A percentile compares a stretch with the other conserved stretches of the same genome.
Conservation (phyloP, 139 green algal species). For the Chlorella sp. region DNA sequence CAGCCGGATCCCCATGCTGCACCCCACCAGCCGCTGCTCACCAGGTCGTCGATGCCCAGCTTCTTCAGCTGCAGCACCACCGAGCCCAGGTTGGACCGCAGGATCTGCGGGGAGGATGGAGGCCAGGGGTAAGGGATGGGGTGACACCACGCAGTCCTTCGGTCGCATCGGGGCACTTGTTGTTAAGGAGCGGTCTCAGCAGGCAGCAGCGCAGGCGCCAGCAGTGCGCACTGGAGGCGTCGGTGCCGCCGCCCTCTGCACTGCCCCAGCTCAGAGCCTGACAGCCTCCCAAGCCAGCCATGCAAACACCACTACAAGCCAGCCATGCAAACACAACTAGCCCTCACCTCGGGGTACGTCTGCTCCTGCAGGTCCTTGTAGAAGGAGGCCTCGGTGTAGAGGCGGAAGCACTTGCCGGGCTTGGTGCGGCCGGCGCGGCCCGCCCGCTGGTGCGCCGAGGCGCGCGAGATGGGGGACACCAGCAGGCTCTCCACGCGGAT, state of each 20-base stretch:
- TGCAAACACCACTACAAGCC: too few relatives aligned
- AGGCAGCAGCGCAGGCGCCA: too few relatives aligned
- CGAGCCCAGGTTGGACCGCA: constrained; percentile 96
- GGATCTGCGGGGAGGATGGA: constrained; percentile 64
- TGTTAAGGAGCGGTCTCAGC: too few relatives aligned
- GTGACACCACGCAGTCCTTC: too few relatives aligned
- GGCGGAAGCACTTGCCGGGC: constrained; percentile 98
- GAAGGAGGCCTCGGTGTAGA: constrained; percentile 93
- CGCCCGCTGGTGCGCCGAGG: constrained; percentile 94
- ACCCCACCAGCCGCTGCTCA: constrained; percentile 45
- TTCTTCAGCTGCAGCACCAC: constrained; percentile 99
- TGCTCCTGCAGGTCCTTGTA: constrained; percentile 98
- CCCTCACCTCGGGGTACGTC: constrained; percentile 94
- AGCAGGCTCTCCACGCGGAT: constrained; percentile 97
- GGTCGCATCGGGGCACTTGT: too few relatives aligned
- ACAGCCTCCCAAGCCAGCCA: too few relatives aligned
- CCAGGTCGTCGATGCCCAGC: constrained; percentile 98
- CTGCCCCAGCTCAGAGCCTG: too few relatives aligned
- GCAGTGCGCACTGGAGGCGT: too few relatives aligned
- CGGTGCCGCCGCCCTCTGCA: too few relatives aligned
- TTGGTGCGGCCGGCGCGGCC: constrained; percentile 95
- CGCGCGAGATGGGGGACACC: constrained; percentile 97
- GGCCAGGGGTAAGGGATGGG: too few relatives aligned
- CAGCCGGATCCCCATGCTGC: background rate
- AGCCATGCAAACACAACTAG: too few relatives aligned